These are phyloP conservation scores for Stephania japonica DNA, from an alignment of 164 flowering plant genomes.

Conservation along the genomic window DNA sequence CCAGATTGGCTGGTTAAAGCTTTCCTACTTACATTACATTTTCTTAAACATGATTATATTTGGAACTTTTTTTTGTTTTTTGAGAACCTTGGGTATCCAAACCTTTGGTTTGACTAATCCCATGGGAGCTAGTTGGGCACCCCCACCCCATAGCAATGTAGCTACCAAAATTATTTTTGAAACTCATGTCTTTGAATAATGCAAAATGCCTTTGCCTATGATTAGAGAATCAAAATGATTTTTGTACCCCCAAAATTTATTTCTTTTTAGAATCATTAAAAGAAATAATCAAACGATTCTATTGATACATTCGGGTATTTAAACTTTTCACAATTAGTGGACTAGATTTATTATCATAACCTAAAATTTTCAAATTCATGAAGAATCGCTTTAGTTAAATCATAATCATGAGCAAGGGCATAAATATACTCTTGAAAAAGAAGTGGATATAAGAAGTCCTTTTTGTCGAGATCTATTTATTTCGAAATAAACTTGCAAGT, in stretches of 20 bases:
- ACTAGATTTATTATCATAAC: constrained; percentile 2
- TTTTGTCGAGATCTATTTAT: not conserved
- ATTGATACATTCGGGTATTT: constrained; percentile 1
- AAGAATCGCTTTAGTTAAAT: constrained; percentile 1
- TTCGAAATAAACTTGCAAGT: not conserved
- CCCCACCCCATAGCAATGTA: too few species aligned
- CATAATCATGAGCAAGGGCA: constrained; percentile 4
- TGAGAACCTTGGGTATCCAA: too few species aligned
- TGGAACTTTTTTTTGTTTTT: too few species aligned
- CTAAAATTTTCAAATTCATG: not conserved
- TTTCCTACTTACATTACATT: too few species aligned
- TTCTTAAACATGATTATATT: too few species aligned
- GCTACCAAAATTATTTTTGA: too few species aligned
- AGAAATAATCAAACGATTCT: not conserved
- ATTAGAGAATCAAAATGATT: not conserved
- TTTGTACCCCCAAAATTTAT: not conserved
- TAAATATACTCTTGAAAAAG: not conserved
- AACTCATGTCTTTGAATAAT: too few species aligned
- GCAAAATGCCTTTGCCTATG: not conserved
- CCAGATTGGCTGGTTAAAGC: too few species aligned
- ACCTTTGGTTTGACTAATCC: too few species aligned
- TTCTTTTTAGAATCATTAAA: not conserved
- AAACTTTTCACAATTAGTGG: not conserved
- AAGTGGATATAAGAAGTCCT: constrained; percentile 7
- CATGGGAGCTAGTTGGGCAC: too few species aligned